A percentile compares a stretch with the other conserved stretches of the same genome.
Conservation (phyloP, 2,329 filamentous ascomycete species). For the Raffaelea ambrosiae region DNA sequence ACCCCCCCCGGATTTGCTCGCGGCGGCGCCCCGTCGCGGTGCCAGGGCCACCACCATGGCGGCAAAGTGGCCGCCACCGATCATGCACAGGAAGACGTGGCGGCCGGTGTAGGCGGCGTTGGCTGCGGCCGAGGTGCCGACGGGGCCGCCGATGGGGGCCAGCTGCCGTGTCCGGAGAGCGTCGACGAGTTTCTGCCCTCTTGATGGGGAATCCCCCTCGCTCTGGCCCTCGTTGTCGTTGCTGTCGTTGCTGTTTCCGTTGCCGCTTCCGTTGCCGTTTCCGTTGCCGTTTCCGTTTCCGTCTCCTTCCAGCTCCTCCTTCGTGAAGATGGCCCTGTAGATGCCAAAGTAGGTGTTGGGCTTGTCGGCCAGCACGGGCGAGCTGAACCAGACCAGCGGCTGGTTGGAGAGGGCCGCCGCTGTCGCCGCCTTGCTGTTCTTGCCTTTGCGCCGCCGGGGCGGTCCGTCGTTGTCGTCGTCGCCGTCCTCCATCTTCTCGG, state of each 20-base stretch:
- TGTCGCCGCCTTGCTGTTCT: constrained; percentile 39
- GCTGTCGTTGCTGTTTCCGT: neutral
- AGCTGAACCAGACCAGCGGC: constrained; percentile 71
- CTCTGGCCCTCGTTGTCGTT: constrained; percentile 13
- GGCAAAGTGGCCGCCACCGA: constrained; percentile 94
- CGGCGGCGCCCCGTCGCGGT: constrained; percentile 52
- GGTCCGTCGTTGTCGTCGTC: constrained; percentile 33
- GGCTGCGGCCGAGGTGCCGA: constrained; percentile 16
- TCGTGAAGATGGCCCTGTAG: constrained; percentile 73
- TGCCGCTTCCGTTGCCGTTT: neutral
- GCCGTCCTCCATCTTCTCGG: constrained; percentile 24
- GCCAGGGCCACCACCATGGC: constrained; percentile 90
- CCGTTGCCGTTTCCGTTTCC: neutral
- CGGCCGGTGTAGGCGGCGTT: constrained; percentile 54
- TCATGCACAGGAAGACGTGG: constrained; percentile 96
- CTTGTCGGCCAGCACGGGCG: constrained; percentile 57
- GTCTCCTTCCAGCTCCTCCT: constrained; percentile 47
- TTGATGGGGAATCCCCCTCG: neutral
- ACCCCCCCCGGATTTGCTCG: no score
- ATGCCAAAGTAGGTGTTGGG: constrained; percentile 74
- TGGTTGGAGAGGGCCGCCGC: constrained; percentile 30
- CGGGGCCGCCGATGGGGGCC: constrained; percentile 49
- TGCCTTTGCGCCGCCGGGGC: constrained; percentile 12
- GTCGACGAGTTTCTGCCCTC: constrained; percentile 52
- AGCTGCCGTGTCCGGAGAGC: constrained; percentile 71